phyloP scores from a whole-genome alignment of 2,329 filamentous ascomycete genomes.

The Phialocephala subalpina region DNA sequence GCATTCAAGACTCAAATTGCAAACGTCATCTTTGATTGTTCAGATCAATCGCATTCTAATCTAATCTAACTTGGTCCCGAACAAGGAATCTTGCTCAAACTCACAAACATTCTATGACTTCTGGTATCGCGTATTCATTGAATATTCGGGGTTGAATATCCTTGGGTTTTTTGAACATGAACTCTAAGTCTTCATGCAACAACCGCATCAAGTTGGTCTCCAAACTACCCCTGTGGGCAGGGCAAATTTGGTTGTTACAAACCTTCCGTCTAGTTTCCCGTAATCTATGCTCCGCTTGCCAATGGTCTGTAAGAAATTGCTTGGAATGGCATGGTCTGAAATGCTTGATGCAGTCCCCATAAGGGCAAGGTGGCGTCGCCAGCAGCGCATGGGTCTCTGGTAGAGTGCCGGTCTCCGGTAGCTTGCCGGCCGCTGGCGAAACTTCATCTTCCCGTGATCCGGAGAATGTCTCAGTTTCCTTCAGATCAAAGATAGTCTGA shows the following conservation, averaged over 20 bases:
- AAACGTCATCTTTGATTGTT: no score
- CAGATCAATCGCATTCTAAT: no score
- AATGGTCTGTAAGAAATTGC: not conserved
- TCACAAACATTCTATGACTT: no score
- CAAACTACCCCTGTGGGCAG: not conserved
- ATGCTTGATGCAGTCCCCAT: not conserved
- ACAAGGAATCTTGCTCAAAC: no score
- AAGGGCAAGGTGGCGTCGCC: not conserved
- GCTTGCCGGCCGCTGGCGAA: no score
- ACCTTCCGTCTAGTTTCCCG: not conserved
- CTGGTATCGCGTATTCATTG: not conserved
- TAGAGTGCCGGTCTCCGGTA: no score
- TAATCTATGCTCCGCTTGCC: not conserved
- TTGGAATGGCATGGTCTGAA: not conserved
- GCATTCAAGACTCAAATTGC: no score
- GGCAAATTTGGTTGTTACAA: not conserved
- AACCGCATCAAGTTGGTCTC: not conserved
- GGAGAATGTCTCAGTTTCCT: not conserved
- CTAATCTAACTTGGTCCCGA: no score
- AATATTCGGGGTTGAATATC: not conserved
- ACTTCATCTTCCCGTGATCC: no score
- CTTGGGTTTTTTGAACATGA: not conserved
- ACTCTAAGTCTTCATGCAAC: not conserved
- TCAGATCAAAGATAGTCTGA: not conserved
- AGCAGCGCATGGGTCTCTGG: not conserved